phyloP scores from a whole-genome alignment of 148 eudicot species.

The Persicaria maculosa region DNA sequence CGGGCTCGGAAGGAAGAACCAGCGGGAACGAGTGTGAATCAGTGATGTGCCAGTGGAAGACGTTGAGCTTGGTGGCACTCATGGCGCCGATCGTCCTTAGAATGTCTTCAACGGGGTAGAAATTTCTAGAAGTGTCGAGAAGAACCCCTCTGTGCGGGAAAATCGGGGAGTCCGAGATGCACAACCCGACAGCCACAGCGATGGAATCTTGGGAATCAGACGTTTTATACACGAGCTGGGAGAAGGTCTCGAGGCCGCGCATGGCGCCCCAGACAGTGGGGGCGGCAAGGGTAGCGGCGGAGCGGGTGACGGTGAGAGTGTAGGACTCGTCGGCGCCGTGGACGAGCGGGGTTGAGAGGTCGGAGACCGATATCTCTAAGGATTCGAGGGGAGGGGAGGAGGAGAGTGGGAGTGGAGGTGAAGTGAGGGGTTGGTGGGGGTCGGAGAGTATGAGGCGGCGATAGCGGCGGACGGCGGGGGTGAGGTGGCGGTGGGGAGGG shows the following conservation, averaged over 20 bases:
- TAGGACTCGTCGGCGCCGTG: slow-evolving; percentile 76
- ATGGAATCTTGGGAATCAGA: slow-evolving; percentile 12
- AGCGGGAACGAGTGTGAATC: slow-evolving; percentile 90
- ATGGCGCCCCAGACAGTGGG: slow-evolving; percentile 82
- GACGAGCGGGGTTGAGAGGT: slow-evolving; percentile 30
- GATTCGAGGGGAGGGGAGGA: slow-evolving; percentile 18
- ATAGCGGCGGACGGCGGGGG: slow-evolving; percentile 52
- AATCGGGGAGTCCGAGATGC: slow-evolving; percentile 44
- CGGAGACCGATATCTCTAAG: slow-evolving; percentile 30
- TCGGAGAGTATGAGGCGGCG: slow-evolving; percentile 28
- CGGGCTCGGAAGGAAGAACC: slow-evolving; percentile 60
- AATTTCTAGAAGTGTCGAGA: slow-evolving; percentile 82
- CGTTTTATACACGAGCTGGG: slow-evolving; percentile 38
- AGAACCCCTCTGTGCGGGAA: slow-evolving; percentile 61
- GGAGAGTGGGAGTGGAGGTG: slow-evolving; percentile 22
- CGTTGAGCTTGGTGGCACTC: slow-evolving; percentile 78
- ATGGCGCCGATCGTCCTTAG: slow-evolving; percentile 58
- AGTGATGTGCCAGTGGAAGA: slow-evolving; percentile 92
- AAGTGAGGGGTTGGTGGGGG: slow-evolving; percentile 34
- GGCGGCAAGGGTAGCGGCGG: slow-evolving; percentile 38
- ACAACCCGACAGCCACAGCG: slow-evolving; percentile 38
- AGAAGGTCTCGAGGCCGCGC: slow-evolving; percentile 71
- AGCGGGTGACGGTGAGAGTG: slow-evolving; percentile 42
- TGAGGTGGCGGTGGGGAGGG: slow-evolving; percentile 37
- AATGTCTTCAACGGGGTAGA: slow-evolving; percentile 46